Evolutionary conservation across 805 yeast genomes (phyloP).

Genomic region (Wickerhamiella dianesei): DNA sequence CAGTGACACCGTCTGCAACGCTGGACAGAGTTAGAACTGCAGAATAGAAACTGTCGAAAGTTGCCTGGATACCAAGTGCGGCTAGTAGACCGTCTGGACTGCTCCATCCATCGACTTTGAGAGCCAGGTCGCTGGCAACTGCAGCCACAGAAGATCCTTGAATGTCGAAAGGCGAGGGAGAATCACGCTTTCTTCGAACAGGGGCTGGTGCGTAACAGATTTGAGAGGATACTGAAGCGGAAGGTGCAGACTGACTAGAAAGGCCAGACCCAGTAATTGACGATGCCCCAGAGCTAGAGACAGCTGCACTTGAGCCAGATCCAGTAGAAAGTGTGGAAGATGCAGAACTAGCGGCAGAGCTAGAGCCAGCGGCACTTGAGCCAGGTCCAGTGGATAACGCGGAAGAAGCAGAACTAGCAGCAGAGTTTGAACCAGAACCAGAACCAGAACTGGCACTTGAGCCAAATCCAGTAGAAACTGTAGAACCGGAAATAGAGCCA

Average conservation of each 20-base stretch:
- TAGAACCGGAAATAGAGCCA: slow-evolving; percentile 11
- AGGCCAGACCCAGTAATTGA: too few relatives aligned
- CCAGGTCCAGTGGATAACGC: not conserved
- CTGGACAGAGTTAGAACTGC: slow-evolving; percentile 7
- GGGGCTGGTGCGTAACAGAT: too few relatives aligned
- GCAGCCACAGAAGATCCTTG: too few relatives aligned
- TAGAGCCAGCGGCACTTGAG: slow-evolving; percentile 1
- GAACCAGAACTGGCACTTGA: slow-evolving; percentile 2
- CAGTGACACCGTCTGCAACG: slow-evolving; percentile 5
- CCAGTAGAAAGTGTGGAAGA: not conserved
- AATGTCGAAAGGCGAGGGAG: too few relatives aligned
- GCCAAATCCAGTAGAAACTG: slow-evolving; percentile 8
- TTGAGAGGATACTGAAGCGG: too few relatives aligned
- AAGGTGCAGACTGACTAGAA: too few relatives aligned
- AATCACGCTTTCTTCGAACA: too few relatives aligned
- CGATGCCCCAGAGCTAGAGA: not conserved
- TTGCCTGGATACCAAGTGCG: slow-evolving; percentile 20
- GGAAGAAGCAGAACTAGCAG: not conserved
- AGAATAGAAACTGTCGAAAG: slow-evolving; percentile 7
- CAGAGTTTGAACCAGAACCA: not conserved
- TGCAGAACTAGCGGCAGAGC: not conserved
- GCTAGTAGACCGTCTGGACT: slow-evolving; percentile 15
- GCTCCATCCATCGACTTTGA: slow-evolving; percentile 11
- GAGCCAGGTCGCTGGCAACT: slow-evolving; percentile 4
- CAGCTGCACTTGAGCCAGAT: not conserved